phyloP scores from a whole-genome alignment of 1,284 basidiomycete genomes.

The Malassezia sympodialis region DNA sequence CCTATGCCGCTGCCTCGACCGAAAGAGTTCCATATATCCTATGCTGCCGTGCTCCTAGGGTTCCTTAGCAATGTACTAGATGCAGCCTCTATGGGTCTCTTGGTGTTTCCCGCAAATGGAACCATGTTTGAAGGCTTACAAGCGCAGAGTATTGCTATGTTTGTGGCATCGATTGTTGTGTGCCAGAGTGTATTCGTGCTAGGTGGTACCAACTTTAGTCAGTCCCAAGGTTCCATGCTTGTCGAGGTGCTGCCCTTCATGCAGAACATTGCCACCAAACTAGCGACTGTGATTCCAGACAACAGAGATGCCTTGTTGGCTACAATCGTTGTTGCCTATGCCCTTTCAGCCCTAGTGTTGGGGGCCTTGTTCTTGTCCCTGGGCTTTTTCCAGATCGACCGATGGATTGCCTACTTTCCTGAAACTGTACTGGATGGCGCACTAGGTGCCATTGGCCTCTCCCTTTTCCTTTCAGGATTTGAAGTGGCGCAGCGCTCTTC shows the following conservation, averaged over 20 bases:
- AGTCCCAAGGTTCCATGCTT: slow-evolving; percentile 5
- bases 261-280: slow-evolving; percentile 9
- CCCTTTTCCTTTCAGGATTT: slow-evolving; percentile 3
- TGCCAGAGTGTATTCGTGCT: slow-evolving; percentile 4
- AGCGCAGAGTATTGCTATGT: slow-evolving; percentile 10
- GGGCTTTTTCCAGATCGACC: slow-evolving; percentile 6
- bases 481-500: slow-evolving; percentile 7
- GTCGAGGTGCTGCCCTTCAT: slow-evolving; percentile 7
- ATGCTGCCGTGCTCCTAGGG: slow-evolving; percentile 1
- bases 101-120: slow-evolving; percentile 7
- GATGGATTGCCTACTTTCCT: slow-evolving; percentile 10
- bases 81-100: slow-evolving; percentile 7
- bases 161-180: slow-evolving; percentile 1
- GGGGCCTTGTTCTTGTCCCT: not conserved
- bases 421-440: slow-evolving; percentile 8
- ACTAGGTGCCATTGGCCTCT: slow-evolving; percentile 5
- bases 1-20: not conserved
- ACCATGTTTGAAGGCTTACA: not conserved
- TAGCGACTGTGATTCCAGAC: not conserved
- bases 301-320: not conserved
- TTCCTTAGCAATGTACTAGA: slow-evolving; percentile 2
- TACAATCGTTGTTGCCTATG: not conserved
- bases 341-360: not conserved
- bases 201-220: slow-evolving; percentile 6
- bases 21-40: not conserved